Percentiles rank a stretch among this genome's conserved stretches.
Conservation (phyloP, 371 early-diverging fungal species). For the Lichtheimia ornata region DNA sequence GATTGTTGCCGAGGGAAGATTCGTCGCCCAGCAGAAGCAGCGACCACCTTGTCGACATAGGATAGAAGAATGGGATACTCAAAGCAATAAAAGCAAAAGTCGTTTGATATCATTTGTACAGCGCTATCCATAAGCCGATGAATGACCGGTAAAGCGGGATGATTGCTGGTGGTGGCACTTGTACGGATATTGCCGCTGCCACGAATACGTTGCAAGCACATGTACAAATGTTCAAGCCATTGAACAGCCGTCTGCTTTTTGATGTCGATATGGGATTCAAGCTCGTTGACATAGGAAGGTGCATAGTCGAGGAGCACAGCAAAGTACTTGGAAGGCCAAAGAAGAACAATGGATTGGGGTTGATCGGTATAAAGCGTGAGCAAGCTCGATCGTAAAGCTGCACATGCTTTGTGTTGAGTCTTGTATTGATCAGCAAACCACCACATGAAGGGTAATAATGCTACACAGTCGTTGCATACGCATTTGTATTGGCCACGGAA, state of each 20-base stretch:
- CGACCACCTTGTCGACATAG: conserved; percentile 44
- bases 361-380: conserved; percentile 42
- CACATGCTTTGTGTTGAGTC: conserved; percentile 9
- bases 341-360: conserved; percentile 25
- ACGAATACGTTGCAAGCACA: conserved; percentile 20
- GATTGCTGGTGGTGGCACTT: conserved; percentile 37
- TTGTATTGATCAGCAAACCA: conserved; percentile 40
- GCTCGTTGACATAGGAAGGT: conserved; percentile 3
- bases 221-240: conserved; percentile 38
- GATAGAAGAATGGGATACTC: conserved; percentile 52
- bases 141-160: conserved; percentile 24
- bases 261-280: conserved; percentile 19
- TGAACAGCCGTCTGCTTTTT: conserved; percentile 47
- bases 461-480: conserved; percentile 37
- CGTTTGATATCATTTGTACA: conserved; percentile 19
- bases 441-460: conserved; percentile 44
- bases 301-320: conserved; percentile 28
- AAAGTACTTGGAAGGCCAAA: conserved; percentile 46
- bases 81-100: conserved; percentile 48
- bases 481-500: conserved; percentile 44
- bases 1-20: too few species aligned
- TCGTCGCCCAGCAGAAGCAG: conserved; percentile 28
- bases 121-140: conserved; percentile 27
- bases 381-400: conserved; percentile 24
- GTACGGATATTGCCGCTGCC: conserved; percentile 10